These are phyloP conservation scores for Citrus hindsii DNA, from an alignment of 345 rosid species.

Conservation along the genomic window DNA sequence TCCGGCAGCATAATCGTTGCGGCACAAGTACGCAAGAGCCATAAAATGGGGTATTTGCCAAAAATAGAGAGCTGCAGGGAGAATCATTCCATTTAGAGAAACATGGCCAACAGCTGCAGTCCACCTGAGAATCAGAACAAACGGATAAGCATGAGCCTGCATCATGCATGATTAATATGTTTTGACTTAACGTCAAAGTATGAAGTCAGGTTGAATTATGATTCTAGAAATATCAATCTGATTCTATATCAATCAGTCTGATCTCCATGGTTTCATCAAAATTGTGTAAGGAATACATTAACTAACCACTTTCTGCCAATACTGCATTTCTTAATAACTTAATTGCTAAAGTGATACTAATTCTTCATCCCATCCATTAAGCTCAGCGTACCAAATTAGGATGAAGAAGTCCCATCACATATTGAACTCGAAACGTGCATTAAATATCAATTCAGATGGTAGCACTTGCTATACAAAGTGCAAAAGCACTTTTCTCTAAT, in stretches of 20 bases:
- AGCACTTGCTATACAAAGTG: not conserved
- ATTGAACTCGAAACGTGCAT: not conserved
- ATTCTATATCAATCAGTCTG: not conserved
- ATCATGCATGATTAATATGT: not conserved
- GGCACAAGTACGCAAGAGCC: slow-evolving; percentile 90
- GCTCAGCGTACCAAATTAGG: no score
- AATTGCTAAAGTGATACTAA: not conserved
- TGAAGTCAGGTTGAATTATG: not conserved
- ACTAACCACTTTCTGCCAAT: not conserved
- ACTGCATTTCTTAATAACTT: not conserved
- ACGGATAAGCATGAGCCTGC: slow-evolving; percentile 5
- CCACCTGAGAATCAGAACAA: slow-evolving; percentile 55
- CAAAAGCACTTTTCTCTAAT: not conserved
- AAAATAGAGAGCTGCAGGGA: slow-evolving; percentile 91
- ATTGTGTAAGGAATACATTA: not conserved
- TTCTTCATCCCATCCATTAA: not conserved
- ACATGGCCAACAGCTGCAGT: slow-evolving; percentile 85
- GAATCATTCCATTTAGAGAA: slow-evolving; percentile 65
- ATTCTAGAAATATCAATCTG: not conserved
- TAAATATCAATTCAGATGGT: not conserved
- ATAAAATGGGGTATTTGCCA: slow-evolving; percentile 99
- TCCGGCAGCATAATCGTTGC: slow-evolving; percentile 91
- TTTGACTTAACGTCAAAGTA: not conserved
- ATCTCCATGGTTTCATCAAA: not conserved
- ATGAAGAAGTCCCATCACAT: not conserved